phyloP scores from a whole-genome alignment of 352 stramenopile species.

The Pythium folliculosum region DNA sequence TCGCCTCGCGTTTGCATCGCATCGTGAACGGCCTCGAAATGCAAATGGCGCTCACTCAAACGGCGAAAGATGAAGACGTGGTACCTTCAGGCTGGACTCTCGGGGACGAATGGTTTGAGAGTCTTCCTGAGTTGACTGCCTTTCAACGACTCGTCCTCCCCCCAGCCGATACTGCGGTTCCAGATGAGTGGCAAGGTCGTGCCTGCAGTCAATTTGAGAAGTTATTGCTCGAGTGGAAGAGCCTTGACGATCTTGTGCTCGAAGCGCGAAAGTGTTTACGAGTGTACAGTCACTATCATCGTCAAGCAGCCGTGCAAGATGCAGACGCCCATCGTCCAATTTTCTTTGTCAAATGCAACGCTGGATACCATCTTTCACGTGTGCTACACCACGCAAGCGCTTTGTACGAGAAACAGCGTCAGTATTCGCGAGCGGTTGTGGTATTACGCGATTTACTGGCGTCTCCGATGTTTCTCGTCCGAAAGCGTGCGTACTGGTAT shows the following conservation, averaged over 20 bases:
- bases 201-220: slow-evolving; percentile 57
- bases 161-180: neutral
- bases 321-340: slow-evolving; percentile 13
- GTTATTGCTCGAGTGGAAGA: slow-evolving; percentile 41
- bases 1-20: slow-evolving; percentile 55
- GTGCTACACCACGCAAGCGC: slow-evolving; percentile 53
- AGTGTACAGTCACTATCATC: slow-evolving; percentile 26
- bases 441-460: slow-evolving; percentile 70
- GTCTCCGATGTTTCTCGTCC: slow-evolving; percentile 43
- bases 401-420: slow-evolving; percentile 77
- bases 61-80: slow-evolving; percentile 22
- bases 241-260: slow-evolving; percentile 64
- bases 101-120: slow-evolving; percentile 48
- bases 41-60: slow-evolving; percentile 36
- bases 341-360: slow-evolving; percentile 72
- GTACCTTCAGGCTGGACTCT: slow-evolving; percentile 45
- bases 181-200: slow-evolving; percentile 29
- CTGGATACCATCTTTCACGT: slow-evolving; percentile 68
- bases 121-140: slow-evolving; percentile 38
- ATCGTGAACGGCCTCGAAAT: slow-evolving; percentile 51
- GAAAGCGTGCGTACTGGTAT: slow-evolving; percentile 78
- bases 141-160: slow-evolving; percentile 48
- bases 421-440: slow-evolving; percentile 67
- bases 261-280: slow-evolving; percentile 49
- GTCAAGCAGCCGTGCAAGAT: neutral